These are phyloP conservation scores for Circinella minor DNA, from an alignment of 371 early-diverging fungal genomes.

Conservation along the genomic window DNA sequence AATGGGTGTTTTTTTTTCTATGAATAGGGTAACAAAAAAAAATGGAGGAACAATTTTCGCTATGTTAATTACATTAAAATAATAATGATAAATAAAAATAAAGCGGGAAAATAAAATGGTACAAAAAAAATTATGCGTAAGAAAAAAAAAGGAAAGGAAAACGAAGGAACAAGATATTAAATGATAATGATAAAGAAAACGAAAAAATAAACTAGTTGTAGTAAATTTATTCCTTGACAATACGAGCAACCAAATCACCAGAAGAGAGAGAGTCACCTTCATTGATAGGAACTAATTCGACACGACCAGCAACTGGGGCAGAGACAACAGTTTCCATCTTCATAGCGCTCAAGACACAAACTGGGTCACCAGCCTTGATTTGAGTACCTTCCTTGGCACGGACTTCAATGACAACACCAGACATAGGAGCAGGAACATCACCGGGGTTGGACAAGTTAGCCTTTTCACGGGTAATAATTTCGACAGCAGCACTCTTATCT, in stretches of 20 bases:
- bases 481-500: constrained; percentile 67
- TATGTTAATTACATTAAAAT: too few relatives aligned
- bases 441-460: constrained; percentile 79
- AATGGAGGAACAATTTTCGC: too few relatives aligned
- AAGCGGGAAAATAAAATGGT: neutral
- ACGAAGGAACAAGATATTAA: neutral
- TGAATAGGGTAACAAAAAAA: too few relatives aligned
- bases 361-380: constrained; percentile 89
- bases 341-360: constrained; percentile 93
- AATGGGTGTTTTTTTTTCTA: neutral
- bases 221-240: constrained; percentile 50
- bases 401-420: constrained; percentile 91
- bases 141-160: neutral
- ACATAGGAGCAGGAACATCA: constrained; percentile 94
- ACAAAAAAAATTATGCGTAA: neutral
- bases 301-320: constrained; percentile 79
- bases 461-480: constrained; percentile 72
- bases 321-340: constrained; percentile 97
- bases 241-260: constrained; percentile 80
- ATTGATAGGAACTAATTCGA: constrained; percentile 74
- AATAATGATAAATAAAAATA: too few relatives aligned
- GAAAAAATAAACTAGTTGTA: too few relatives aligned
- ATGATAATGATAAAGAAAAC: too few relatives aligned
- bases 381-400: constrained; percentile 78
- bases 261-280: constrained; percentile 80